Conservation (phyloP, 345 rosid species). For the Gossypium turneri region DNA sequence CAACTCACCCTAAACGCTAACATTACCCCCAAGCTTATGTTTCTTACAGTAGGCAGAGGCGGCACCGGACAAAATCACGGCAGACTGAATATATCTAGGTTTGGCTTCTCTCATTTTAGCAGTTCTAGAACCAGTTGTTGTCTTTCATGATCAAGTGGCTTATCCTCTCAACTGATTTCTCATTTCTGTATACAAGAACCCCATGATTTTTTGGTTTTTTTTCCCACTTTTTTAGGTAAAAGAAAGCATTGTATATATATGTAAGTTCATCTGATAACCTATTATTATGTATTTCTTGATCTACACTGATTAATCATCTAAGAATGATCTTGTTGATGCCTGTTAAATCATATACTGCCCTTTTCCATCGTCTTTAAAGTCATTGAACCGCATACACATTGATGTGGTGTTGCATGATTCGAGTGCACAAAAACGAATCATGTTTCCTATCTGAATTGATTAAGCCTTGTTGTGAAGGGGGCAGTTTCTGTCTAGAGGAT, state of each 20-base stretch:
- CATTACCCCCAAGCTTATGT: constrained; percentile 29
- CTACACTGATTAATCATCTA: background rate
- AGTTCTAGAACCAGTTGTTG: constrained; percentile 24
- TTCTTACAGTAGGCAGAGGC: constrained; percentile 32
- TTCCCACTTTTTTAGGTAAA: constrained; percentile 18
- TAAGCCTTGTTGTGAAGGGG: background rate
- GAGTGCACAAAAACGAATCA: background rate
- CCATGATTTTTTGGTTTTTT: background rate
- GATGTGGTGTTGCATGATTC: background rate
- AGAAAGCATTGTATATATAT: constrained; percentile 35
- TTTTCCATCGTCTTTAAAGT: background rate
- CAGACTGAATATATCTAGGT: constrained; percentile 24
- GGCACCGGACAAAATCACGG: constrained; percentile 32
- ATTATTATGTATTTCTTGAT: constrained; percentile 13
- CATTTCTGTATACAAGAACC: constrained; percentile 9
- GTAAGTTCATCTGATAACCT: constrained; percentile 24
- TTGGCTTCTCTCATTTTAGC: constrained; percentile 26
- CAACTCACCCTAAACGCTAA: constrained; percentile 56
- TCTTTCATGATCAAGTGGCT: constrained; percentile 15
- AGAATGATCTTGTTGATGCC: constrained; percentile 12
- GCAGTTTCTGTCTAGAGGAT: too few relatives aligned
- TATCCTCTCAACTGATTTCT: constrained; percentile 15
- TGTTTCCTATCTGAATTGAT: background rate
- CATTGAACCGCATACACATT: too few relatives aligned
- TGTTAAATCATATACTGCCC: background rate